phyloP scores from a whole-genome alignment of 1,284 basidiomycete species.

The Fomitopsis schrenkii region DNA sequence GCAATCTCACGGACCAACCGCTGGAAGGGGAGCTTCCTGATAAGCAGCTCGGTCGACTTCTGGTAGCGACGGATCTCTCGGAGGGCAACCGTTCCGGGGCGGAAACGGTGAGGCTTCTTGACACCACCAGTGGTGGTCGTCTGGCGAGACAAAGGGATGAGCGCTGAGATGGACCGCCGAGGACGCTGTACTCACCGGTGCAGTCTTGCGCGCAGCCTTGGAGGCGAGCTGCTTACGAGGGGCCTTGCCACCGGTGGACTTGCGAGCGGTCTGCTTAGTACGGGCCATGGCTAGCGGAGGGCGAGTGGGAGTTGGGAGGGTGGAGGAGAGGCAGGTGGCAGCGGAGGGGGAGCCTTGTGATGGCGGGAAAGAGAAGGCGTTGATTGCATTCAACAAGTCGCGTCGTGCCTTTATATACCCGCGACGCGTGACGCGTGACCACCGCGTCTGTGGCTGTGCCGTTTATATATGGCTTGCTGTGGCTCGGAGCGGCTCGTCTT shows the following conservation, averaged over 20 bases:
- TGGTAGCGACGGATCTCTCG: constrained; percentile 98
- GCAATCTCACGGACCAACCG: constrained; percentile 91
- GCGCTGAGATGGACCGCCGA: neutral
- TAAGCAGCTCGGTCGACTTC: constrained; percentile 92
- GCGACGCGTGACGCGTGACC: constrained; percentile 22
- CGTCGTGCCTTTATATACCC: constrained; percentile 20
- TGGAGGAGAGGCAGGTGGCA: constrained; percentile 2
- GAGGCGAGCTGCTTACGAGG: constrained; percentile 91
- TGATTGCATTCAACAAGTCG: constrained; percentile 19
- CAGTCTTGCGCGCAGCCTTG: constrained; percentile 72
- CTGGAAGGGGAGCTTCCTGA: constrained; percentile 93
- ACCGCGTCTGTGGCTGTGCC: constrained; percentile 22
- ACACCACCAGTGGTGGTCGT: constrained; percentile 79
- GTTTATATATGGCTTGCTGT: neutral
- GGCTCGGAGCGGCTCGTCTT: neutral
- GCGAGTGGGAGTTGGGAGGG: neutral
- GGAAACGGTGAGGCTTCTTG: constrained; percentile 97
- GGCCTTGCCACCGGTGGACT: constrained; percentile 85
- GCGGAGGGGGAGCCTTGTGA: constrained; percentile 14
- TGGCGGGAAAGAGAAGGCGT: constrained; percentile 16
- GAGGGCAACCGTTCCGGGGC: constrained; percentile 95
- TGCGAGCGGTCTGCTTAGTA: constrained; percentile 81
- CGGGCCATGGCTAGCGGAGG: constrained; percentile 38
- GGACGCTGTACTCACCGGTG: constrained; percentile 34
- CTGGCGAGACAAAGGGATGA: constrained; percentile 9